phyloP scores from a whole-genome alignment of 257 asterid species.

The Nemophila menziesii region DNA sequence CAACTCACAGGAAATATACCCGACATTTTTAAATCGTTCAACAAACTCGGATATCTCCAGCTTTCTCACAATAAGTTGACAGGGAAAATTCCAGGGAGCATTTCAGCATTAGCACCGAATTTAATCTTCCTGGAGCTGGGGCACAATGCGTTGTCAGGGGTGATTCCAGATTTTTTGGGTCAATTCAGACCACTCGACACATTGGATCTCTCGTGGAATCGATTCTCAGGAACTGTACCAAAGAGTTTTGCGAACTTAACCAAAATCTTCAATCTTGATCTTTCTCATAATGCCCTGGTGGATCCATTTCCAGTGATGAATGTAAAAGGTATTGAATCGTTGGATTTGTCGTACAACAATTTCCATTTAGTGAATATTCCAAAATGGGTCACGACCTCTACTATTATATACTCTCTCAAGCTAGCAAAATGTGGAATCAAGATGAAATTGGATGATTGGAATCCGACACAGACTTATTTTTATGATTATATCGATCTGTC shows the following conservation, averaged over 20 bases:
- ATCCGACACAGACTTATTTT: conserved; percentile 50
- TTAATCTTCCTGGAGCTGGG: conserved; percentile 43
- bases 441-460: conserved; percentile 59
- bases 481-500: conserved; percentile 81
- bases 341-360: conserved; percentile 62
- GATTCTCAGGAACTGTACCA: conserved; percentile 55
- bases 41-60: conserved; percentile 15
- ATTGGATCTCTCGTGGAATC: conserved; percentile 57
- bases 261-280: conserved; percentile 66
- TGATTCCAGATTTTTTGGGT: conserved; percentile 60
- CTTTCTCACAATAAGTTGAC: conserved; percentile 23
- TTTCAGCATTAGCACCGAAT: conserved; percentile 27
- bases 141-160: conserved; percentile 45
- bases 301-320: conserved; percentile 70
- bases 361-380: conserved; percentile 64
- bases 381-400: conserved; percentile 57
- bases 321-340: conserved; percentile 66
- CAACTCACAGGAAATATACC: conserved; percentile 52
- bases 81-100: conserved; percentile 46
- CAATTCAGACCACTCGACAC: conserved; percentile 55
- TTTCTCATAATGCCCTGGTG: conserved; percentile 48
- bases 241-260: conserved; percentile 59
- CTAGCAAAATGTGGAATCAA: conserved; percentile 77
- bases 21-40: conserved; percentile 29
- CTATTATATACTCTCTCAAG: conserved; percentile 60